A percentile compares a stretch with the other conserved stretches of the same genome.
Conservation (phyloP, 23 red algal genomes). For the Gracilariopsis chorda region DNA sequence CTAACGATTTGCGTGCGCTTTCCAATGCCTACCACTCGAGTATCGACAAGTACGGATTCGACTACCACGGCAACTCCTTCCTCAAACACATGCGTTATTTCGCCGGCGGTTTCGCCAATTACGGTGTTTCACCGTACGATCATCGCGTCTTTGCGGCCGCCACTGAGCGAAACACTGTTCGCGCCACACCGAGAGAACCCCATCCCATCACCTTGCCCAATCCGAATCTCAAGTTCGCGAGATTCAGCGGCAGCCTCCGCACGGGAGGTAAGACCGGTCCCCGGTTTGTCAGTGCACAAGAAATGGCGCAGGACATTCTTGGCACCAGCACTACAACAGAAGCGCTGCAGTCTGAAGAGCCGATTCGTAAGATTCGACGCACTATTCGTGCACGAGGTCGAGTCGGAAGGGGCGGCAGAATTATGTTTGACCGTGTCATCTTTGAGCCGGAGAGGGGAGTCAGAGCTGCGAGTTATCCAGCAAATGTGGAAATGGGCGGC, state of each 20-base stretch:
- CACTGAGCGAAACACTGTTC: conserved; percentile 52
- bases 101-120: conserved; percentile 73
- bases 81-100: conserved; percentile 89
- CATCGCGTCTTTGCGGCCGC: conserved; percentile 85
- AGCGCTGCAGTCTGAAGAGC: neutral
- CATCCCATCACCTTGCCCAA: conserved; percentile 17
- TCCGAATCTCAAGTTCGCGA: conserved; percentile 19
- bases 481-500: conserved; percentile 61
- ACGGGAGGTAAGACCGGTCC: neutral
- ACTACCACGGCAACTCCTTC: conserved; percentile 68
- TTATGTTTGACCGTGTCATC: conserved; percentile 85
- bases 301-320: conserved; percentile 15
- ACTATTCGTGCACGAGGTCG: conserved; percentile 49
- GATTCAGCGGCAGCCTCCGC: neutral
- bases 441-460: conserved; percentile 51
- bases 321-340: neutral
- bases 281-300: neutral
- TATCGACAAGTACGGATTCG: conserved; percentile 80
- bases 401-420: conserved; percentile 67
- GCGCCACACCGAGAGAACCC: conserved; percentile 16
- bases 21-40: neutral
- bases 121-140: conserved; percentile 92
- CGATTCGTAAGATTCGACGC: conserved; percentile 18
- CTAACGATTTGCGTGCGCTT: neutral
- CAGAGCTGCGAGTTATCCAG: conserved; percentile 65